Base-by-base conservation (phyloP, 73 alveolate genomes). In the Halteria grandinella region DNA sequence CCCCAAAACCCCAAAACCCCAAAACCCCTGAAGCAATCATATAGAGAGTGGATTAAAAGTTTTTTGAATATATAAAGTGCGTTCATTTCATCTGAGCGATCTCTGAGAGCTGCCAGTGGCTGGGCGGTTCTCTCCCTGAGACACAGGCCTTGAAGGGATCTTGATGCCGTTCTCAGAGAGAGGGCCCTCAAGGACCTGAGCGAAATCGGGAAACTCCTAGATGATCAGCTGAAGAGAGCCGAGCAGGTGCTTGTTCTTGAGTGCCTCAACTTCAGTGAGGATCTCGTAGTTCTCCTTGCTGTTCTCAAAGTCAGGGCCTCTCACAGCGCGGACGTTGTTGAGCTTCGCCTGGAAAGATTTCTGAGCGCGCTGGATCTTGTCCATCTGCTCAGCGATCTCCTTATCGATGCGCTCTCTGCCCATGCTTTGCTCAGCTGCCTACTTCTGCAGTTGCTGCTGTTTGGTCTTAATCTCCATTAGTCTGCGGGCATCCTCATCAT, bases 401-500 rank as follows among this genome's bases (percentile, higher is more conserved):
- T 52, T 63, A 43, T 75, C 87, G 12, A 78, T 20, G 36, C 55
- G 77, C 3, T 86, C 94, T 53, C 63, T 78, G 28, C 23, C 48
- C 47, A 39, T 11, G 54, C 25, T 69, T 0, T 57, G 41, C 12
- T 77, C 94, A 7, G 77, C 90, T 1, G 71, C 44, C 57, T 86
- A 53, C 73, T 88, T 83, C 28, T 18, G 43, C n/a, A 72, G 73
- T 21, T 63, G 62, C 37, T 78, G 75, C 39, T 69, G 73, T 70
- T 89, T 91, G 48, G 93, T 87, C 69, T 87, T 75, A 43, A 87
- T 72, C 69, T 90, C 97, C 87, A 81, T 72, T 14, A 86, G 85
- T 50, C 93, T 50, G 12, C 89, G 43, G 86, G 79, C 81, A 43
- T 90, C 97, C 34, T 90, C 97, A 24, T 87, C 93, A 52, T 81